These are phyloP conservation scores for Pezicula rhizophila DNA, from an alignment of 2,329 filamentous ascomycete genomes.

Conservation along the genomic window DNA sequence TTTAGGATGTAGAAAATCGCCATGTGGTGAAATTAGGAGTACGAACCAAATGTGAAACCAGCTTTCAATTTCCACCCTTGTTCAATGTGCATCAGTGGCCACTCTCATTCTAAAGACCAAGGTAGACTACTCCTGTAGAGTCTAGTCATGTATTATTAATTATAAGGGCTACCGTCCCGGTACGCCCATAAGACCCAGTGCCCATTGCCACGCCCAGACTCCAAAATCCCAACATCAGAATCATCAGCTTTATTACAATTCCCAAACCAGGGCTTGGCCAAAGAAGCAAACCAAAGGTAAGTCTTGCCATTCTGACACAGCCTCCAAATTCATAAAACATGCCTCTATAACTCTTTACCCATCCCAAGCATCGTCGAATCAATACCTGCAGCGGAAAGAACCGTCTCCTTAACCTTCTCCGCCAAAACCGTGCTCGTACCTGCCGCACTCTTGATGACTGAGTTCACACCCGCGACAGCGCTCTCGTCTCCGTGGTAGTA, in stretches of 20 bases:
- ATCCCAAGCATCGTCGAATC: constrained; percentile 10
- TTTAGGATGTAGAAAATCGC: no score
- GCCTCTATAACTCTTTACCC: constrained; percentile 22
- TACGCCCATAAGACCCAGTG: background rate
- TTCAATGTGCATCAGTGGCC: no score
- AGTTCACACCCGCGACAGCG: constrained; percentile 20
- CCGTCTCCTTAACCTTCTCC: constrained; percentile 20
- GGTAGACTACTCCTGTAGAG: background rate
- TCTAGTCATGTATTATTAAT: background rate
- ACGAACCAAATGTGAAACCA: background rate
- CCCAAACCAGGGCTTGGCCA: no score
- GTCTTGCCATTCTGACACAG: background rate
- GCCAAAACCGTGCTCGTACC: constrained; percentile 12
- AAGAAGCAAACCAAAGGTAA: background rate
- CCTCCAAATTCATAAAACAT: background rate
- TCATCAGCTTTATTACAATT: no score
- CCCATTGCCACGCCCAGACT: background rate
- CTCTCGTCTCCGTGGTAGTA: constrained; percentile 82
- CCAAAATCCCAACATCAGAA: background rate
- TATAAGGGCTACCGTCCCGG: background rate
- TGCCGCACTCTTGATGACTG: constrained; percentile 14
- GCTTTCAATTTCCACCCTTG: no score
- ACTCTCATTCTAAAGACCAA: no score
- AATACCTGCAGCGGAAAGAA: constrained; percentile 10
- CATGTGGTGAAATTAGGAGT: background rate